Conservation (phyloP, 768 basidiomycete species). For the Mycena epipterygia region DNA sequence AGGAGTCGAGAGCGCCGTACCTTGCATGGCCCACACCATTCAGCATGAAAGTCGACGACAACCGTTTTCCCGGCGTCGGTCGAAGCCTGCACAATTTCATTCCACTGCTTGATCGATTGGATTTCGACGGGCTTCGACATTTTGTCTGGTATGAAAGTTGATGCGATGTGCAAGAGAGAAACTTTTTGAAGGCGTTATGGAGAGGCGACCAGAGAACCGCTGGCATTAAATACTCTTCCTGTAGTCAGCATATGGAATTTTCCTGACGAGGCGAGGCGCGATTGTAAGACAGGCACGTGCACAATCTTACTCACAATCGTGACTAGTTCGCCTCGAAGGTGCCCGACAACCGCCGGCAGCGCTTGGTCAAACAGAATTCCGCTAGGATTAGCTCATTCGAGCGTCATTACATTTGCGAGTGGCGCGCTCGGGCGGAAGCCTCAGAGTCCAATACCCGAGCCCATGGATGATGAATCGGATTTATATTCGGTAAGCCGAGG, state of each 20-base stretch:
- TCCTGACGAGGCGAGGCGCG: slow-evolving; percentile 14
- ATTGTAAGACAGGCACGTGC: slow-evolving; percentile 23
- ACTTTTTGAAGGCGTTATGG: background rate
- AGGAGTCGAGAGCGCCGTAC: slow-evolving; percentile 7
- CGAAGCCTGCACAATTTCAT: slow-evolving; percentile 32
- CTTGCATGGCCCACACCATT: slow-evolving; percentile 41
- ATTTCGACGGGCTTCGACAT: slow-evolving; percentile 39
- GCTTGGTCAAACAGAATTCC: too few relatives aligned
- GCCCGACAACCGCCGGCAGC: background rate
- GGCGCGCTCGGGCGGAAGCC: too few relatives aligned
- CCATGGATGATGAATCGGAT: too few relatives aligned
- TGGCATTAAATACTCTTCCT: slow-evolving; percentile 11
- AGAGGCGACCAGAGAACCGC: background rate
- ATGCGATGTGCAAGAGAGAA: background rate
- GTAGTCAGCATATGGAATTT: slow-evolving; percentile 26
- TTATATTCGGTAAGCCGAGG: too few relatives aligned
- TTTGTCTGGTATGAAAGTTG: background rate
- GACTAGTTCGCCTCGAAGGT: background rate
- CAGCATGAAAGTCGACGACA: slow-evolving; percentile 37
- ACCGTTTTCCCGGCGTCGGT: slow-evolving; percentile 32
- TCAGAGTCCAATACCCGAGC: too few relatives aligned
- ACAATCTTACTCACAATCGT: too few relatives aligned
- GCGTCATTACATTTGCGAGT: too few relatives aligned
- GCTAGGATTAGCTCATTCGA: too few relatives aligned
- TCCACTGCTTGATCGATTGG: slow-evolving; percentile 38